Conservation (phyloP, 2,329 filamentous ascomycete species). For the Emericellopsis cladophorae region DNA sequence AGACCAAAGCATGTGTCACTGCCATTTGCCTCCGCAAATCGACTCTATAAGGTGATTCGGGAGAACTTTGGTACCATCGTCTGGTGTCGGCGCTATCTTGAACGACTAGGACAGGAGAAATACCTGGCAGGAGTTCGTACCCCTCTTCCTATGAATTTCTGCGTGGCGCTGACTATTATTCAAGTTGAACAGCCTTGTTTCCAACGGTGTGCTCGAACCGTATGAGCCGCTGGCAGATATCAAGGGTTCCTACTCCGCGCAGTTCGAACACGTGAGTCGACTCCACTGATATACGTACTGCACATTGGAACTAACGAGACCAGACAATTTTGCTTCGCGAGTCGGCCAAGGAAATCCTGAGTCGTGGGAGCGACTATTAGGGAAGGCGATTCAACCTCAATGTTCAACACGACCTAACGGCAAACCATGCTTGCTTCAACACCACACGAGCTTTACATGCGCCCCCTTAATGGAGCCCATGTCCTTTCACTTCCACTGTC, state of each 20-base stretch:
- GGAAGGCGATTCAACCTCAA: no score
- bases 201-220: slow-evolving; percentile 41
- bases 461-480: no score
- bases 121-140: slow-evolving; percentile 42
- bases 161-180: slow-evolving; percentile 5
- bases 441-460: no score
- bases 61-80: slow-evolving; percentile 50
- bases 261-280: slow-evolving; percentile 42
- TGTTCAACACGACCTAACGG: no score
- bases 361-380: slow-evolving; percentile 39
- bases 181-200: slow-evolving; percentile 44
- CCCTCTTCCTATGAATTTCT: fast-evolving
- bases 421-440: no score
- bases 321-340: slow-evolving; percentile 34
- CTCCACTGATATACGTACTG: not conserved
- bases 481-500: no score
- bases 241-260: slow-evolving; percentile 48
- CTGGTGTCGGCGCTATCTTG: slow-evolving; percentile 49
- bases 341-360: slow-evolving; percentile 35
- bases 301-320: not conserved
- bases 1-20: slow-evolving; percentile 19
- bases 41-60: slow-evolving; percentile 43
- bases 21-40: slow-evolving; percentile 39
- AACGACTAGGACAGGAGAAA: slow-evolving; percentile 45
- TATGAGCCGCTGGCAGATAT: slow-evolving; percentile 45